A percentile compares a stretch with the other conserved stretches of the same genome.
Conservation (phyloP, 2,329 filamentous ascomycete genomes). For the Emmonsia crescens region DNA sequence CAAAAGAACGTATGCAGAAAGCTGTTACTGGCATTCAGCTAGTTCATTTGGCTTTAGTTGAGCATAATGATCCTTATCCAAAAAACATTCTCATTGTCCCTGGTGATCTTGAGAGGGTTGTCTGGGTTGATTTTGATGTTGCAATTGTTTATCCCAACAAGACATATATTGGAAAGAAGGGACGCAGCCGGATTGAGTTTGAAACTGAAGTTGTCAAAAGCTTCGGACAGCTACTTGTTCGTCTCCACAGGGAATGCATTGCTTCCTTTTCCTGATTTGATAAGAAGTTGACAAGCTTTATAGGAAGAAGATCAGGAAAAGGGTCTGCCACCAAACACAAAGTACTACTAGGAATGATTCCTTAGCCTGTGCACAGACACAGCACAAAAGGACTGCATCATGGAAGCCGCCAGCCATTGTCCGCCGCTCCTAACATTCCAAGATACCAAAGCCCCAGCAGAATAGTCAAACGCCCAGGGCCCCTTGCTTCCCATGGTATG, state of each 20-base stretch:
- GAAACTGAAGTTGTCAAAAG: slow-evolving; percentile 6
- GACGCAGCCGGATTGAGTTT: slow-evolving; percentile 1
- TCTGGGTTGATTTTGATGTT: slow-evolving; percentile 10
- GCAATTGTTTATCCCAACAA: not conserved
- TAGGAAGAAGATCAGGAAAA: slow-evolving; percentile 12
- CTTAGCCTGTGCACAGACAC: too few species aligned
- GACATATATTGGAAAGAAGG: not conserved
- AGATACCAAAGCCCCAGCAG: slow-evolving; percentile 5
- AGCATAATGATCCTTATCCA: slow-evolving; percentile 13
- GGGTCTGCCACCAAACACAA: slow-evolving; percentile 11
- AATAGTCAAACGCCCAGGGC: not conserved
- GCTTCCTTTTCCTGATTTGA: not conserved
- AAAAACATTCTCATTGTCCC: slow-evolving; percentile 13
- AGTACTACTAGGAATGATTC: slow-evolving; percentile 9
- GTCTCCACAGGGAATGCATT: not conserved
- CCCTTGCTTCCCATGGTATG: slow-evolving; percentile 1
- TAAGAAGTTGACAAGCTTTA: slow-evolving; percentile 6
- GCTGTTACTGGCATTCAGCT: too few species aligned
- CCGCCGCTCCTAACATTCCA: slow-evolving; percentile 2
- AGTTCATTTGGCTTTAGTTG: too few species aligned
- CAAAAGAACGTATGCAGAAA: too few species aligned
- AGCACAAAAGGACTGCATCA: too few species aligned
- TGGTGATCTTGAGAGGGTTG: slow-evolving; percentile 3
- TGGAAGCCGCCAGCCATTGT: not conserved
- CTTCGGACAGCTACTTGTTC: slow-evolving; percentile 9